Evolutionary conservation across 2,329 filamentous ascomycete genomes (phyloP), one percentile per base, ranked within the genome.

Genomic region (Verticillium tricorpus): DNA sequence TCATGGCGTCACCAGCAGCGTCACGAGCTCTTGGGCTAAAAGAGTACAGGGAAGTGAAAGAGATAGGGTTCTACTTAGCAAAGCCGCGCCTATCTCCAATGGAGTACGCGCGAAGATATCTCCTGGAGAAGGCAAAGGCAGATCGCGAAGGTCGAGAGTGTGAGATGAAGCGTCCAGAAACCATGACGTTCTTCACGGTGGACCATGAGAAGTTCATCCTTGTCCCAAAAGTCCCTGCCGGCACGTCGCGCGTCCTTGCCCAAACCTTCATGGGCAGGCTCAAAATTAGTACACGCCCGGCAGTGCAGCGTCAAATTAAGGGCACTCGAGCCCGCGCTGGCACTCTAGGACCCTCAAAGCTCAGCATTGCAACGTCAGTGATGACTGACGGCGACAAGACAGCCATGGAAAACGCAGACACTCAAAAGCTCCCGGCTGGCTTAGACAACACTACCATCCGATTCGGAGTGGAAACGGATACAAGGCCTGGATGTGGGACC

Each of bases 41-140:
- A 9, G 45, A 52, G 9, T 52, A 22, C 9, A 52, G 45, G 19
- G n/a, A 8, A 11, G 8, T 14, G 45, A 52, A 52, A 52, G 45
- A 52, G 19, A 22, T 52, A 11, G 32, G 12, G 5, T 58, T 45
- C 25, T 15, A n/a, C 15, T 22, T 76, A 22, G 64, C 58, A 5
- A 60, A 64, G 22, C 74, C 75, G 0, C 71, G 75, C 0, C 57
- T 79, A 4, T 77, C 76, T 1, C 74, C 75, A 1, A 77, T 78
- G 74, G 77, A 79, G 54, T 78, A 78, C 57, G 61, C 69, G 9
- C 71, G 77, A 8, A 65, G 71, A 6, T 76, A 73, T 56, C 67
- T 76, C 37, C 62, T 78, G 2, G 72, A 76, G 56, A 71, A 74
- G 54, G 68, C 72, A 5, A 61, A 64, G 15, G 67, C 72, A 14